These are phyloP conservation scores for Lomentospora prolificans DNA, from an alignment of 2,329 filamentous ascomycete species.

Conservation along the genomic window DNA sequence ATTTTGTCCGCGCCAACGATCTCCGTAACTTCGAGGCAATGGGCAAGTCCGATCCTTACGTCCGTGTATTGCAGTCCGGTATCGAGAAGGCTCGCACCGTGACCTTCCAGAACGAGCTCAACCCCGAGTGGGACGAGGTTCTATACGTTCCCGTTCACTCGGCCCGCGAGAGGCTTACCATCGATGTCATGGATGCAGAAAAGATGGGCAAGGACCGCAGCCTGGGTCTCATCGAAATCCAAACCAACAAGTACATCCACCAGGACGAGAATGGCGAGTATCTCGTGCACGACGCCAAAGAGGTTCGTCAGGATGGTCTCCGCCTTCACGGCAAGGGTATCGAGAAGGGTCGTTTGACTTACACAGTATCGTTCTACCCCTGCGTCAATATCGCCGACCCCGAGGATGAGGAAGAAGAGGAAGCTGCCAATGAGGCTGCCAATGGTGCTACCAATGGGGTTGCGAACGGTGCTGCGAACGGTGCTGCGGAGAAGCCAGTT, in stretches of 20 bases:
- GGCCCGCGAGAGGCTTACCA: conserved; percentile 66
- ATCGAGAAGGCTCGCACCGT: conserved; percentile 88
- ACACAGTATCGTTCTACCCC: conserved; percentile 83
- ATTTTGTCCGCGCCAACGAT: conserved; percentile 74
- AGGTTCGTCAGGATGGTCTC: conserved; percentile 55
- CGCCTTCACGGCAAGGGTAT: conserved; percentile 63
- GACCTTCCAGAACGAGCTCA: conserved; percentile 90
- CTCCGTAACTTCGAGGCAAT: conserved; percentile 89
- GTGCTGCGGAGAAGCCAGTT: conserved; percentile 3
- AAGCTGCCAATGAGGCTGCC: conserved; percentile 31
- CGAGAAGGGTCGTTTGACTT: conserved; percentile 71
- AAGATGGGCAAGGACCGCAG: conserved; percentile 84
- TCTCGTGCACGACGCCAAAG: conserved; percentile 66
- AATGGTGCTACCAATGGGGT: conserved; percentile 22
- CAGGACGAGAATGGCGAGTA: conserved; percentile 77
- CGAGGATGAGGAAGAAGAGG: conserved; percentile 65
- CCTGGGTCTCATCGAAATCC: conserved; percentile 70
- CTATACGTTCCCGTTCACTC: conserved; percentile 89
- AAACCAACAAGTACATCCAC: conserved; percentile 66
- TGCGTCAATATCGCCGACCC: conserved; percentile 81
- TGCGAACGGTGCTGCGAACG: conserved; percentile 9
- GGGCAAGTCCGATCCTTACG: conserved; percentile 95
- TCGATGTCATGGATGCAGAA: conserved; percentile 97
- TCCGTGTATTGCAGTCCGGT: conserved; percentile 77
- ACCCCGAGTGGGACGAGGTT: conserved; percentile 92